A percentile compares a stretch with the other conserved stretches of the same genome.
Conservation (phyloP, 192 early-diverging fungal species). For the Coemansia sp. region DNA sequence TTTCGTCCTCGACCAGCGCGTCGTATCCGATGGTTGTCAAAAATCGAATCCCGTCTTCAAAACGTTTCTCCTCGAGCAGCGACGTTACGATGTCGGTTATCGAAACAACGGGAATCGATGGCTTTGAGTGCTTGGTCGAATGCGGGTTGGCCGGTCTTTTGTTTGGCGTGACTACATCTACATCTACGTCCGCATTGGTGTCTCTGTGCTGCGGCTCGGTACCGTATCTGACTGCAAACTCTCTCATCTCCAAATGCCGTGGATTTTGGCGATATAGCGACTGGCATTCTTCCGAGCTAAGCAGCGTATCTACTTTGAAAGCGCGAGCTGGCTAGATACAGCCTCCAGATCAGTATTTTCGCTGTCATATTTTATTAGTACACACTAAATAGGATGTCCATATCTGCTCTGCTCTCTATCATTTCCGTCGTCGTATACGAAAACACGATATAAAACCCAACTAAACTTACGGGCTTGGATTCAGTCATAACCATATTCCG, state of each 20-base stretch:
- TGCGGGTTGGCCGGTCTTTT: background rate
- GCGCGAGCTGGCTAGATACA: conserved; percentile 9
- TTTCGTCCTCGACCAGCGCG: conserved; percentile 18
- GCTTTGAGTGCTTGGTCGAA: conserved; percentile 3
- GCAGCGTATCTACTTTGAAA: background rate
- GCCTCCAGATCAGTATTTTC: too few relatives aligned
- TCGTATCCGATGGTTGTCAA: conserved; percentile 12
- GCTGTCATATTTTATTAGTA: too few relatives aligned
- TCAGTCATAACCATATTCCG: background rate
- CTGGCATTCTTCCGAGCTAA: conserved; percentile 15
- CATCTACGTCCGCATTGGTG: background rate
- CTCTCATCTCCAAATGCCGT: conserved; percentile 26
- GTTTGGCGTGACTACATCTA: background rate
- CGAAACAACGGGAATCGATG: conserved; percentile 18
- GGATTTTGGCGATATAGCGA: conserved; percentile 20
- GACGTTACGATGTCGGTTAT: conserved; percentile 30
- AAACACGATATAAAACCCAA: too few relatives aligned
- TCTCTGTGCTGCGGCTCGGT: background rate
- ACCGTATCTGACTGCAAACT: conserved; percentile 23
- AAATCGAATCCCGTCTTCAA: conserved; percentile 40
- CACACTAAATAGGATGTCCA: background rate
- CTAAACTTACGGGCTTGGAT: background rate
- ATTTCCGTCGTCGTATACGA: too few relatives aligned
- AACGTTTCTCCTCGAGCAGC: conserved; percentile 37
- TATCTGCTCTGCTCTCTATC: too few relatives aligned